A percentile compares a stretch with the other conserved stretches of the same genome.
phyloP scores from a whole-genome alignment of 2,329 filamentous ascomycete genomes.

The Rhynchosporium graminicola region DNA sequence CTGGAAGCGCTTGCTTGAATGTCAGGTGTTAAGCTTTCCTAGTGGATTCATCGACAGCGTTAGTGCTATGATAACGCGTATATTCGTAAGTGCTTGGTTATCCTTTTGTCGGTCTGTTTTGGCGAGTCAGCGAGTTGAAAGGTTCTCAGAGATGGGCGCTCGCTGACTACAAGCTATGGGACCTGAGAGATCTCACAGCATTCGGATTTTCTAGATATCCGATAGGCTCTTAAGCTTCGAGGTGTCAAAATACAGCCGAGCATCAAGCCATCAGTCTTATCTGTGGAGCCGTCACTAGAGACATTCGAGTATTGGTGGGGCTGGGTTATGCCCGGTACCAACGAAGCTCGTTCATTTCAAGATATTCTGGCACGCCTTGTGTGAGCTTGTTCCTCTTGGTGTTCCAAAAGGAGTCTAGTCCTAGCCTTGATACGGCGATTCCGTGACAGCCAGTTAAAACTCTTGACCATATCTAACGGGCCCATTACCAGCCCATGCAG shows the following conservation, averaged over 20 bases:
- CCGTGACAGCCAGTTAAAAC: conserved; percentile 18
- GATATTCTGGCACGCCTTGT: conserved; percentile 4
- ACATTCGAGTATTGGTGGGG: conserved; percentile 22
- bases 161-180: not conserved
- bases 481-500: not conserved
- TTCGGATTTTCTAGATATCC: not conserved
- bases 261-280: conserved; percentile 25
- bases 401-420: not conserved
- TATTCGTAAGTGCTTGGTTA: not conserved
- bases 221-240: conserved; percentile 18
- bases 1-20: not conserved
- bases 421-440: conserved; percentile 13
- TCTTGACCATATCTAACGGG: conserved; percentile 9
- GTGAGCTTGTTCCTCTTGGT: conserved; percentile 1
- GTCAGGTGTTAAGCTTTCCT: not conserved
- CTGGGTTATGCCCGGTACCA: conserved; percentile 4
- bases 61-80: not conserved
- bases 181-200: not conserved
- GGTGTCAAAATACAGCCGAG: conserved; percentile 17
- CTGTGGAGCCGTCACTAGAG: conserved; percentile 27
- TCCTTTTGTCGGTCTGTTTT: conserved; percentile 2
- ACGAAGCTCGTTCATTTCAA: conserved; percentile 24
- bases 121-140: not conserved
- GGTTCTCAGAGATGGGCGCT: not conserved
- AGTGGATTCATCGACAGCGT: not conserved